These are phyloP conservation scores for Ogataea allantospora DNA, from an alignment of 805 yeast species.

Conservation along the genomic window DNA sequence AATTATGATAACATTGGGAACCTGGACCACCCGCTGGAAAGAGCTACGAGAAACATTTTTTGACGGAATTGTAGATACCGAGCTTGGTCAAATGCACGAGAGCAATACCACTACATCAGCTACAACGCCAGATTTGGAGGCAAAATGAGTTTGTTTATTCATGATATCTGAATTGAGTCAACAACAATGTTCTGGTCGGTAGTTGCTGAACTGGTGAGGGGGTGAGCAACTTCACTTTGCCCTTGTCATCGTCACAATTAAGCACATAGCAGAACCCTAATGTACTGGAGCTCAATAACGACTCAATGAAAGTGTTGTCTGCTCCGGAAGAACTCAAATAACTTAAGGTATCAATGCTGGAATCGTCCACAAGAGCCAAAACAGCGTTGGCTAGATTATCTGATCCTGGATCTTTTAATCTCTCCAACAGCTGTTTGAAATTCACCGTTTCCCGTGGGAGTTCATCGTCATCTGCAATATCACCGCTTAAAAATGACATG, in stretches of 20 bases:
- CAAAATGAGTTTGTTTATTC: slow-evolving; percentile 47
- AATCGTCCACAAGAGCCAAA: slow-evolving; percentile 37
- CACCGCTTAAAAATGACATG: slow-evolving; percentile 29
- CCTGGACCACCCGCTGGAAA: slow-evolving; percentile 89
- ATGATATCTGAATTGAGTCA: slow-evolving; percentile 78
- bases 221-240: slow-evolving; percentile 65
- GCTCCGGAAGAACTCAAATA: slow-evolving; percentile 35
- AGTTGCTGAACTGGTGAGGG: slow-evolving; percentile 82
- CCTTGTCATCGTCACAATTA: slow-evolving; percentile 62
- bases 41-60: slow-evolving; percentile 88
- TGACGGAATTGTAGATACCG: slow-evolving; percentile 72
- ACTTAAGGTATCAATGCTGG: slow-evolving; percentile 26
- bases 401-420: slow-evolving; percentile 42
- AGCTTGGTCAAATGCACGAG: slow-evolving; percentile 36
- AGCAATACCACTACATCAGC: slow-evolving; percentile 11
- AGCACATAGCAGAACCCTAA: slow-evolving; percentile 75
- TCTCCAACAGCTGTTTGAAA: slow-evolving; percentile 23
- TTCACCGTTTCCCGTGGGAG: slow-evolving; percentile 11
- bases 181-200: slow-evolving; percentile 69
- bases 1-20: slow-evolving; percentile 74
- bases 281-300: slow-evolving; percentile 34
- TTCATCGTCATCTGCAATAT: slow-evolving; percentile 24
- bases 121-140: slow-evolving; percentile 11
- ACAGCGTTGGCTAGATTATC: slow-evolving; percentile 71
- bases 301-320: slow-evolving; percentile 33